Evolutionary conservation across 108 stramenopile species (phyloP), one percentile per base, ranked within the genome.

Genomic region (Cylindrotheca fusiformis): DNA sequence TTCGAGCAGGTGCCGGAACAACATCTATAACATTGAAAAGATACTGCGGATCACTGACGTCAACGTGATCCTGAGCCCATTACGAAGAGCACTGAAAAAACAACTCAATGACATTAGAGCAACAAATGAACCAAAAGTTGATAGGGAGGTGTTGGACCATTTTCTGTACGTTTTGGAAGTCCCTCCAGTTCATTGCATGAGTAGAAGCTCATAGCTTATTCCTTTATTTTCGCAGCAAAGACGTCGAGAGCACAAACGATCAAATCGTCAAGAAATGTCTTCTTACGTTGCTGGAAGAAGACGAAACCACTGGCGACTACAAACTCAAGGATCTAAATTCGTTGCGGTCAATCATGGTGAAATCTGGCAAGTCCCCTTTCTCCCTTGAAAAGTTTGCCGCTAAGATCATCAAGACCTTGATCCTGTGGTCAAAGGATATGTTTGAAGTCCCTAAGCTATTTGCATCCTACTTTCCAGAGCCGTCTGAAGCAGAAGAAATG

Each of bases 111-210:
- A 61, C 19, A 30, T 29, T 12, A 27, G 50, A 30, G 5, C 50
- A 12, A 18, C 5, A n/a, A 48, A 61, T 54, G 52, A 32, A 17
- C 52, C 33, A 10, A 54, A 65, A 10, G 27, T 65, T 10, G 52
- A 65, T 49, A 21, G 47, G 20, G 12, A 36, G 27, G 18, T 60
- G 23, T 26, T 69, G n/a, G 41, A 54, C 8, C 0, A 32, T 2
- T 41, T 54, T 10, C 30, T 44, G 68, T 69, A 60, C 46, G 68
- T 33, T 56, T 29, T 30, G 14, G 27, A 25, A 56, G 19, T 56
- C 0, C 30, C 27, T 50, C 14, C 32, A 58, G 25, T 60, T n/a
- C 23, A 14, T 20, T 20, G 58, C 6, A 47, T 10, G 2, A 58
- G 33, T 3, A 0, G 19, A 32, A 41, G 1, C 5, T 41, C n/a